Percentiles rank a stretch among this genome's conserved stretches.
These are phyloP conservation scores for Citeromyces siamensis DNA, from an alignment of 1,139 yeast genomes.

Conservation along the genomic window DNA sequence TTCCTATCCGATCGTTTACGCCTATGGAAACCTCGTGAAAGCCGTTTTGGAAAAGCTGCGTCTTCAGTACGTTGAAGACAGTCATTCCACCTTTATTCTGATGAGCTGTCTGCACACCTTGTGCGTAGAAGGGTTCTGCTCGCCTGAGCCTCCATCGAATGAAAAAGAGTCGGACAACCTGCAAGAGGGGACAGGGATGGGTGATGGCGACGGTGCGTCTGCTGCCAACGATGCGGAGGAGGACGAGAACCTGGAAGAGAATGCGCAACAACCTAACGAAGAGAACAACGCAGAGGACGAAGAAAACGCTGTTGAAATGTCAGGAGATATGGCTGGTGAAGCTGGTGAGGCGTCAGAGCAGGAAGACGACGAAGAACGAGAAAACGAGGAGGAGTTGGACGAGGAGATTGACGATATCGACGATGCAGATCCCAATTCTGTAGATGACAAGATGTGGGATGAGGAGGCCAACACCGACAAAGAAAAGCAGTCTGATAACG, in stretches of 20 bases:
- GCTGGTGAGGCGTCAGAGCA: slow-evolving; percentile 70
- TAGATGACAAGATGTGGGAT: slow-evolving; percentile 99
- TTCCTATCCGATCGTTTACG: slow-evolving; percentile 43
- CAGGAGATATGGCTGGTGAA: slow-evolving; percentile 95
- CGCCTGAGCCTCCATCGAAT: slow-evolving; percentile 74
- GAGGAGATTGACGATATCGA: slow-evolving; percentile 88
- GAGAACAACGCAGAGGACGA: slow-evolving; percentile 47
- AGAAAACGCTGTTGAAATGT: slow-evolving; percentile 78
- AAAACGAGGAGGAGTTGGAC: slow-evolving; percentile 54
- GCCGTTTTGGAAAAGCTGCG: slow-evolving; percentile 29
- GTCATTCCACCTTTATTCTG: slow-evolving; percentile 52
- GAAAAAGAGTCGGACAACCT: slow-evolving; percentile 50
- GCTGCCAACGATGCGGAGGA: slow-evolving; percentile 82
- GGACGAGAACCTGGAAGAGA: slow-evolving; percentile 83
- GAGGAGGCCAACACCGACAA: slow-evolving; percentile 75
- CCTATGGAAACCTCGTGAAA: slow-evolving; percentile 34
- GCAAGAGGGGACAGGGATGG: slow-evolving; percentile 89
- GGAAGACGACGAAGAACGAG: slow-evolving; percentile 45
- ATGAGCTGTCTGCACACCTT: slow-evolving; percentile 44
- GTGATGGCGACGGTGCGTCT: slow-evolving; percentile 89
- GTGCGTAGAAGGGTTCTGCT: slow-evolving; percentile 85
- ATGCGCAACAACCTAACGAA: slow-evolving; percentile 76
- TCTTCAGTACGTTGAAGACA: slow-evolving; percentile 33
- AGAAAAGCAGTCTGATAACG: slow-evolving; percentile 49
- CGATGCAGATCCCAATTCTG: slow-evolving; percentile 86